Evolutionary conservation across 73 alveolate genomes (phyloP), one percentile per base, ranked within the genome.

Genomic region (Symbiodinium natans): DNA sequence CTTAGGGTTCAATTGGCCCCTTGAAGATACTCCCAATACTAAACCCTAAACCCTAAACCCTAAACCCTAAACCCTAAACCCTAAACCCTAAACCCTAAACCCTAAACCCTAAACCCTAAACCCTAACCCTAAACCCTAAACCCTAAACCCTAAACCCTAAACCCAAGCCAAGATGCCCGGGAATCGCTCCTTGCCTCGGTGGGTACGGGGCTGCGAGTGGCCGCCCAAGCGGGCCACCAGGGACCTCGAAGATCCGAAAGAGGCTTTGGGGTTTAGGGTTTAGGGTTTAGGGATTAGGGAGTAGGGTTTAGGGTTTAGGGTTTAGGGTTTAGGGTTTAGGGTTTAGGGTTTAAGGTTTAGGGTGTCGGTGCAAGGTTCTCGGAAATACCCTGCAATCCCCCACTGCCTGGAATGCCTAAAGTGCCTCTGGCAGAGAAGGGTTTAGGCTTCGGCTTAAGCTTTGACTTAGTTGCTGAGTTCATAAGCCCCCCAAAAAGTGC

Each of bases 221-320:
- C 99, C 99, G 5, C 99, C 99, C 36, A 93, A 71, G 31, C 93
- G 99, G 46, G 99, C 82, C 36, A 93, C 43, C 43, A 93, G 33
- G 85, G 99, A 93, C 83, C 84, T 73, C 29, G 29, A 2, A 25
- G 74, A 46, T 9, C 21, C 21, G 59, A 21, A 23, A 19, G 80
- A 13, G 80, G 36, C 27, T n/a, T 29, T 29, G 80, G 80, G 36
- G 27, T 63, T 6, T 36, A 56, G 36, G 31, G 39, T 63, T 3
- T n/a, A 5, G 40, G 19, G 38, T 63, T 63, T 29, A 27, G 38
- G 77, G 31, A 63, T 4, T 13, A 1, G 1, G 77, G 15, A 17
- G 11, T 23, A 3, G 40, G 77, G 80, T 23, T 27, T 63, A 36
- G 40, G 80, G 19, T 23, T 63, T 29, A 3, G 38, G 38, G 39